Base-by-base conservation (phyloP, 306 rosid genomes). In the Pterocarpus santalinus region DNA sequence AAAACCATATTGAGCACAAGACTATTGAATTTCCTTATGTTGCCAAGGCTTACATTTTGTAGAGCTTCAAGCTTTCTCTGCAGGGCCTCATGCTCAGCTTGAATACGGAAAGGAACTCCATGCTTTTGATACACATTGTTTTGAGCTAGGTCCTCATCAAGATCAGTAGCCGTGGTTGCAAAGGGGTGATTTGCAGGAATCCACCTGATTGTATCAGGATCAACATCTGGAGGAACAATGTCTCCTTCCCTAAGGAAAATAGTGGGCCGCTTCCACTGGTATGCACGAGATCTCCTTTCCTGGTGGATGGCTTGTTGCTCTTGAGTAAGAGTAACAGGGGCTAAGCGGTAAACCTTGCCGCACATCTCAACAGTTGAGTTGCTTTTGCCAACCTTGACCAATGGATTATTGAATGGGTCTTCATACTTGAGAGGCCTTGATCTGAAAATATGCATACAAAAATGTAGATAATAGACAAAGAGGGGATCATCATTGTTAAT, bases 251-350 rank as follows among this genome's bases (percentile, higher is more conserved):
- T 93, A n/a, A 95, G 99, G 76, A 95, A 95, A 49, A 91, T 39
- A 0, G 97, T 89, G 0, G 99, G 99, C 34, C 99, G 92, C 90
- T 95, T 95, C 99, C 99, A 95, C 81, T 93, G 95, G 80, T 95
- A 95, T 0, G 99, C 99, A 1, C 96, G 94, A 0, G 92, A 91
- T 63, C 99, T 89, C 90, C 98, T 92, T 70, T 73, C 90, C 89
- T 93, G 97, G 86, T 95, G 99, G 77, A 90, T 75, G 36, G 86
- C 82, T 75, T 88, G 97, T 80, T 95, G 82, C 91, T 93, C 98
- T 57, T 89, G 80, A 0, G 99, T 95, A 65, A 95, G 97, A 58
- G 98, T 95, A 66, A 95, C 94, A 0, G 99, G 98, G 61, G 99
- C 99, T 73, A 95, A 84, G 39, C 98, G 97, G 74, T 95, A 95